Base-by-base conservation (phyloP, 768 basidiomycete species). In the Rhodocollybia butyracea region DNA sequence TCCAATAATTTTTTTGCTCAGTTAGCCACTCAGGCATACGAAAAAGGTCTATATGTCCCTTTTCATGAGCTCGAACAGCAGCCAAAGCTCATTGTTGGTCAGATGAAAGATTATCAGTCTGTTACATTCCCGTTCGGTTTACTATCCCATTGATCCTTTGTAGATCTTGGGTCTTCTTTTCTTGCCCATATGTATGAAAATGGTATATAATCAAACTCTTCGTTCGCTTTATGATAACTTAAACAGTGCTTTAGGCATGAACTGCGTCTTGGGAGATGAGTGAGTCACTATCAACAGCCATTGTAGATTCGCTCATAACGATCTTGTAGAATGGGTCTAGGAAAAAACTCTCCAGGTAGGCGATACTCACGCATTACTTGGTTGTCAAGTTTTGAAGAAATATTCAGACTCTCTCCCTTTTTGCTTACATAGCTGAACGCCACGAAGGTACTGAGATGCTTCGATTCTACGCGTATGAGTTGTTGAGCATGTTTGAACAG, bases 71-170 rank as follows among this genome's bases (percentile, higher is more conserved):
- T 81, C 46, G 70, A 70, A 39, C 84, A 86, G n/a, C n/a, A n/a
- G 58, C 85, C 84, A 0, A 56, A 61, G 5, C 67, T 80, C 36
- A 73, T 89, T 17, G 78, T 77, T 8, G 88, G 86, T 15, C 67
- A 72, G 24, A 81, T 89, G 77, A 89, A 89, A 65, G 84, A 84
- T 51, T 89, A 89, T 67, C 88, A 90, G 74, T 80, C 80, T 38
- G 5, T 70, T 59, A 13, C 7, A 7, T 41, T 45, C 19, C 39
- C 34, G 42, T 61, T 13, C 32, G 17, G 2, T 53, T 5, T n/a
- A 22, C 21, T n/a, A 51, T 30, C 45, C 24, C 30, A 30, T 38
- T 60, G 38, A 8, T 11, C 5, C 46, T 46, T 0, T 19, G 17
- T 80, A 81, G 72, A 88, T 38, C 76, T 78, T 54, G 88, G 52